These are phyloP conservation scores for Lithohypha guttulata DNA, from an alignment of 2,329 filamentous ascomycete species.

Conservation along the genomic window DNA sequence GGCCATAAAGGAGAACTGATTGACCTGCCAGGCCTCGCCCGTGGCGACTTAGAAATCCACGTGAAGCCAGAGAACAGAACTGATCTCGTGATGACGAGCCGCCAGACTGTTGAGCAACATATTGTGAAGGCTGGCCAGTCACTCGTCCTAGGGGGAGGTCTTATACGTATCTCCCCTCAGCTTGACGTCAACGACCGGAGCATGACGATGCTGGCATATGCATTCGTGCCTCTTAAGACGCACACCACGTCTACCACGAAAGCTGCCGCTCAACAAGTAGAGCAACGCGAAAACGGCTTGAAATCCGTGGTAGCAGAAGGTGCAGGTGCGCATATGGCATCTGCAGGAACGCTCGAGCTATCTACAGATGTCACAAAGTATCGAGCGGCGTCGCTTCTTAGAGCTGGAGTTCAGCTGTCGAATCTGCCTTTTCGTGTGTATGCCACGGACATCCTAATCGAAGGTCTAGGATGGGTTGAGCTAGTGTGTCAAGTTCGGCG, in stretches of 20 bases:
- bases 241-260: conserved; percentile 75
- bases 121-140: conserved; percentile 67
- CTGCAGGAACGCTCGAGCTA: conserved; percentile 65
- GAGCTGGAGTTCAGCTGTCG: conserved; percentile 42
- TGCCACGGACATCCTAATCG: conserved; percentile 73
- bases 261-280: conserved; percentile 60
- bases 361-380: conserved; percentile 73
- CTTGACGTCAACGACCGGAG: conserved; percentile 16
- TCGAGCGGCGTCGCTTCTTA: conserved; percentile 64
- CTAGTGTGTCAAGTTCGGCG: conserved; percentile 69
- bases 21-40: conserved; percentile 75
- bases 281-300: conserved; percentile 52
- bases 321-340: conserved; percentile 45
- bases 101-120: conserved; percentile 62
- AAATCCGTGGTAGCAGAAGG: conserved; percentile 35
- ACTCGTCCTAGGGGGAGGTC: conserved; percentile 70
- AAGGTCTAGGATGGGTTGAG: conserved; percentile 91
- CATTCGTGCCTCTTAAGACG: conserved; percentile 67
- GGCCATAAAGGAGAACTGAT: conserved; percentile 74
- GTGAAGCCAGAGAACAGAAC: conserved; percentile 56
- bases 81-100: conserved; percentile 66
- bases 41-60: conserved; percentile 60
- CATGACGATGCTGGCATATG: conserved; percentile 61
- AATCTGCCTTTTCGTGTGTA: conserved; percentile 67
- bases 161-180: conserved; percentile 76